phyloP scores from a whole-genome alignment of 2,329 filamentous ascomycete species.

The Fusarium verrucosum region DNA sequence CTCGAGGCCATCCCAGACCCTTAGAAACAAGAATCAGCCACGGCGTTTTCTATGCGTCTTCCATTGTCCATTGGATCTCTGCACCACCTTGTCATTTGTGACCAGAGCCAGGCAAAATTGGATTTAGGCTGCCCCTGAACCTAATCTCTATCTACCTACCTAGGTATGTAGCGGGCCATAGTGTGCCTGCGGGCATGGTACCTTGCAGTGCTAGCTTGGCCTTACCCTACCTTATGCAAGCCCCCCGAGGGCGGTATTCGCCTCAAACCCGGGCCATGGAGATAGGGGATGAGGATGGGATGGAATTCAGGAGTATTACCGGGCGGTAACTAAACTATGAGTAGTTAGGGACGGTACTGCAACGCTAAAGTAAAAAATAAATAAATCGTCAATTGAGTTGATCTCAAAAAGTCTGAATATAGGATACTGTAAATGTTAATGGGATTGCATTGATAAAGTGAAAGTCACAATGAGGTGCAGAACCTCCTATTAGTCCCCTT shows the following conservation, averaged over 20 bases:
- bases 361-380: neutral
- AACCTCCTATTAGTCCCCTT: slow-evolving; percentile 15
- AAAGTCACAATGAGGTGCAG: slow-evolving; percentile 13
- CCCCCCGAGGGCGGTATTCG: slow-evolving; percentile 23
- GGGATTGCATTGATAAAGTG: no score
- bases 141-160: slow-evolving; percentile 9
- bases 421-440: neutral
- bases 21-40: slow-evolving; percentile 19
- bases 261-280: slow-evolving; percentile 29
- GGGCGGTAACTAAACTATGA: neutral
- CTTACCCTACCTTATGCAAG: slow-evolving; percentile 23
- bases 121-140: slow-evolving; percentile 25
- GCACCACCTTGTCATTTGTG: slow-evolving; percentile 7
- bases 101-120: slow-evolving; percentile 4
- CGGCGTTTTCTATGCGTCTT: slow-evolving; percentile 6
- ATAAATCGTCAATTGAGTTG: neutral
- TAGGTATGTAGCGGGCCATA: slow-evolving; percentile 23
- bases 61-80: slow-evolving; percentile 9
- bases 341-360: neutral
- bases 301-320: slow-evolving; percentile 23
- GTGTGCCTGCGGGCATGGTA: slow-evolving; percentile 22
- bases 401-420: neutral
- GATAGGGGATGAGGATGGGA: slow-evolving; percentile 8
- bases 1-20: slow-evolving; percentile 8
- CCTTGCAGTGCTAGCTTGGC: slow-evolving; percentile 30